Percentiles rank a stretch among this genome's conserved stretches.
These are phyloP conservation scores for Neophaeococcomyces mojaviensis DNA, from an alignment of 2,329 filamentous ascomycete genomes.

Conservation along the genomic window DNA sequence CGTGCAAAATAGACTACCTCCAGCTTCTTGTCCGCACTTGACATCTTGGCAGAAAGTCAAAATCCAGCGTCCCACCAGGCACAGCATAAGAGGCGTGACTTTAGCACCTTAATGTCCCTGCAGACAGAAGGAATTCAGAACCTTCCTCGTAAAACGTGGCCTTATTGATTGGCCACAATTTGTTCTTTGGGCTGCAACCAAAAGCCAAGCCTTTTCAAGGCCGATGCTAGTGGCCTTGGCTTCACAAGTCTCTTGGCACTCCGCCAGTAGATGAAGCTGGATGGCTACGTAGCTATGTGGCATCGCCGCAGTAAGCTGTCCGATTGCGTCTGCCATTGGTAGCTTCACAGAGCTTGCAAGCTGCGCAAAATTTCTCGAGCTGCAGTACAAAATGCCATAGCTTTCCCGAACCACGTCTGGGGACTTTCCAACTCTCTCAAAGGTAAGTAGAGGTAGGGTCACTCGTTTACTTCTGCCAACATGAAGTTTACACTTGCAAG, in stretches of 20 bases:
- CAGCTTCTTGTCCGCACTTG: no score
- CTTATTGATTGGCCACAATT: conserved; percentile 1
- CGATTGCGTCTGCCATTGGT: background rate
- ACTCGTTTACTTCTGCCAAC: background rate
- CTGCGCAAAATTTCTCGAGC: background rate
- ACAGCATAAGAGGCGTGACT: no score
- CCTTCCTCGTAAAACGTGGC: background rate
- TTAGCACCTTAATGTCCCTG: no score
- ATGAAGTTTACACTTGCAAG: conserved; percentile 4
- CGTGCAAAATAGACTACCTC: no score
- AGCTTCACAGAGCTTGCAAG: background rate
- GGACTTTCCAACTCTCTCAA: background rate
- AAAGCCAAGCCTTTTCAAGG: background rate
- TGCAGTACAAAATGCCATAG: conserved; percentile 3
- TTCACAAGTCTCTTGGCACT: background rate
- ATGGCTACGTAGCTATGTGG: background rate
- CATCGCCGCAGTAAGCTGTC: background rate
- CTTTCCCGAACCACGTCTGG: background rate
- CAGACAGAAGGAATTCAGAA: no score
- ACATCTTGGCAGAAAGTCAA: no score
- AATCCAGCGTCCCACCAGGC: no score
- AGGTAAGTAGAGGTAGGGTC: background rate
- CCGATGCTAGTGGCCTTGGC: background rate
- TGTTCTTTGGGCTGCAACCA: background rate
- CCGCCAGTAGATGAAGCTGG: background rate